phyloP scores from a whole-genome alignment of 352 stramenopile genomes.

The Pythium chondricola region DNA sequence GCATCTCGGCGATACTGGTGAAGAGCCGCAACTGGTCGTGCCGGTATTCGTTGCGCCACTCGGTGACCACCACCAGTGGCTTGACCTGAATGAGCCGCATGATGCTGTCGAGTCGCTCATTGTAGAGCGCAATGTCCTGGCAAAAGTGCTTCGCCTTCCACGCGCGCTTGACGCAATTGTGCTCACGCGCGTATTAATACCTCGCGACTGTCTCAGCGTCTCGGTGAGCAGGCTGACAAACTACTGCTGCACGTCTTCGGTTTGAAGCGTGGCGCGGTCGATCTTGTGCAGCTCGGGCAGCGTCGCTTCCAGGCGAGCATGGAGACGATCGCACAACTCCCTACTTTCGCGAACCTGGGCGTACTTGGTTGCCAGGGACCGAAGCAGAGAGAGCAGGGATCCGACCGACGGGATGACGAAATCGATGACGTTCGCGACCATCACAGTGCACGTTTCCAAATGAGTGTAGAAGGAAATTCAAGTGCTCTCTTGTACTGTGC shows the following conservation, averaged over 20 bases:
- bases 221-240: conserved; percentile 9
- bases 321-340: conserved; percentile 10
- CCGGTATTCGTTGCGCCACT: conserved; percentile 17
- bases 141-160: conserved; percentile 7
- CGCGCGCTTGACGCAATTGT: conserved; percentile 12
- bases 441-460: no score
- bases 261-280: neutral
- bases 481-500: no score
- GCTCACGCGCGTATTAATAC: no score
- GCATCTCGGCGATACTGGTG: conserved; percentile 1
- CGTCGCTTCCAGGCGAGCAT: conserved; percentile 5
- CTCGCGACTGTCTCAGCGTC: conserved; percentile 2
- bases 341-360: neutral
- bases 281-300: conserved; percentile 2
- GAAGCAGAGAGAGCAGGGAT: neutral
- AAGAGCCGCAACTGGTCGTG: neutral
- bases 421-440: neutral
- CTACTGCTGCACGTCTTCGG: conserved; percentile 3
- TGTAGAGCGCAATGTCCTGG: conserved; percentile 14
- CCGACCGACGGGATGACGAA: neutral
- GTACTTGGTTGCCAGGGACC: neutral
- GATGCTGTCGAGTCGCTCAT: conserved; percentile 15
- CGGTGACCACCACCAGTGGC: conserved; percentile 1
- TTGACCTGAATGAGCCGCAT: conserved; percentile 1
- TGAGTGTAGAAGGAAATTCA: no score